Base-by-base conservation (phyloP, 2,329 filamentous ascomycete genomes). In the Botrytis squamosa region DNA sequence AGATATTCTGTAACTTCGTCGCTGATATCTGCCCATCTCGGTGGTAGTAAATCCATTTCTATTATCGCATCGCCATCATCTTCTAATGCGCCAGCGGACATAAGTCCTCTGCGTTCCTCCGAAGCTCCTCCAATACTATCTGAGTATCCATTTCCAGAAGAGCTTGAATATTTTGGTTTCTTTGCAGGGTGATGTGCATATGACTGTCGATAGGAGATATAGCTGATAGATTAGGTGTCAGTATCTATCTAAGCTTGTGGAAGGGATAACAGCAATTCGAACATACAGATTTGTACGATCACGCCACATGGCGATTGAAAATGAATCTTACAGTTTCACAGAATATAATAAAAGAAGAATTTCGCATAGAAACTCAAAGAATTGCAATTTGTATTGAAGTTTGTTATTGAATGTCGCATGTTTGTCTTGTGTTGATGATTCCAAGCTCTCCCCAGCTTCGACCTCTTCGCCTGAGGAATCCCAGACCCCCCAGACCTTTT, bases 191-290 rank as follows among this genome's bases (percentile, higher is more conserved):
- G 95, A 84, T 98, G 96, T 80, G 94, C 90, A 84, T 98, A 98
- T 80, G 95, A 98, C 86, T 99, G 96, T 81, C 96, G 95, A 87
- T 98, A 99, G 84, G 96, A 98, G 83, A 99, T 96, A 84, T 97
- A 99, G 82, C 95, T 97, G 60, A 63, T 55, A 60, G 55, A 62
- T 60, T 68, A 68, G 70, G 70, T 73, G 77, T 83, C 78, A 83
- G 77, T 69, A 69, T 69, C 49, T 59, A 25, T 57, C 49, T 33
- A 25, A 62, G 71, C 40, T 69, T 69, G 42, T 52, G 64, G 40
- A 57, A 60, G 52, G 52, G 40, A 42, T 33, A 60, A 57, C 40
- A 38, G 22, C 16, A 25, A 40, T 25, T 59, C 71, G 63, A 60
- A 81, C 89, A 80, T 90, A 98, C 94, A 99, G 92, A 83, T 98